Percentiles rank a stretch among this genome's conserved stretches.
Evolutionary conservation across 164 flowering plant genomes (phyloP).

Genomic region (Aristolochia fimbriata): DNA sequence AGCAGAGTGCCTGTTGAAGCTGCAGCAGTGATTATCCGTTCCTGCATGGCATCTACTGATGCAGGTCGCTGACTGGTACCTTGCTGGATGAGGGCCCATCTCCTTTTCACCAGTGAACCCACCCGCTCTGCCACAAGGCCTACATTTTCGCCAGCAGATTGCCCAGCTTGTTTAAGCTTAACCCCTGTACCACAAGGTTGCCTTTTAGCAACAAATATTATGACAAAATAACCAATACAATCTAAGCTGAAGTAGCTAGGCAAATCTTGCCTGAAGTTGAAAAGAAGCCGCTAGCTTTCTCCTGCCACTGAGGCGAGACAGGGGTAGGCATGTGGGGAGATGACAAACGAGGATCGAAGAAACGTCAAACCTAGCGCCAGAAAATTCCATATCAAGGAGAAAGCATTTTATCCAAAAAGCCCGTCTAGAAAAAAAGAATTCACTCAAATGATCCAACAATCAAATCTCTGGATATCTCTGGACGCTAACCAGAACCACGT

Average conservation of each 20-base stretch:
- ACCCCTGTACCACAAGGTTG: slow-evolving; percentile 30
- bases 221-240: neutral
- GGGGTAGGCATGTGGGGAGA: slow-evolving; percentile 49
- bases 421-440: too few relatives aligned
- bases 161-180: slow-evolving; percentile 79
- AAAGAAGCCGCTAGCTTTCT: slow-evolving; percentile 67
- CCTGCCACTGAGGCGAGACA: slow-evolving; percentile 69
- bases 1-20: slow-evolving; percentile 65
- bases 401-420: too few relatives aligned
- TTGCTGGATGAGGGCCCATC: slow-evolving; percentile 70
- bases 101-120: slow-evolving; percentile 64
- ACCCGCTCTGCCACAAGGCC: slow-evolving; percentile 64
- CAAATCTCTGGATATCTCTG: too few relatives aligned
- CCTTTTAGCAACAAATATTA: neutral
- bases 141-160: slow-evolving; percentile 67
- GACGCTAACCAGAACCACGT: too few relatives aligned
- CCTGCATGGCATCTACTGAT: slow-evolving; percentile 70
- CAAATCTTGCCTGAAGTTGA: slow-evolving; percentile 57
- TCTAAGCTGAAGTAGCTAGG: neutral
- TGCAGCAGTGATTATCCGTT: slow-evolving; percentile 65
- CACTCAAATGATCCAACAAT: too few relatives aligned
- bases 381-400: too few relatives aligned
- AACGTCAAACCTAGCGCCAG: too few relatives aligned
- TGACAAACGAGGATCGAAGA: neutral
- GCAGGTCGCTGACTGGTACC: slow-evolving; percentile 28